Conservation (phyloP, 2,329 filamentous ascomycete genomes). For the Pseudogymnoascus sp. region DNA sequence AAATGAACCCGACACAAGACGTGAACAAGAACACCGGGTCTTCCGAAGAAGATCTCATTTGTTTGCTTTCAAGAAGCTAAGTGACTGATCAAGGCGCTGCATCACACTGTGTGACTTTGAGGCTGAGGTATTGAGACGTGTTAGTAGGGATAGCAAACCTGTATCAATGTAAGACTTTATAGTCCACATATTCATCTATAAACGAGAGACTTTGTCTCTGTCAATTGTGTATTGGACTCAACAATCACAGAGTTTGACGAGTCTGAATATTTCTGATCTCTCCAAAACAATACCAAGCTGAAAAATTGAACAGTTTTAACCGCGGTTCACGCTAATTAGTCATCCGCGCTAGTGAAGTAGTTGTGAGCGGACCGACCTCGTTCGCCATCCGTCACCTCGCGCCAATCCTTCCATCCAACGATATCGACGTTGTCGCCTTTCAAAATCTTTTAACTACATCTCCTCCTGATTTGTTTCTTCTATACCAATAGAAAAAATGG, state of each 20-base stretch:
- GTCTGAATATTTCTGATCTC: not conserved
- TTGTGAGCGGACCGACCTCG: not conserved
- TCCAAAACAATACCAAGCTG: not conserved
- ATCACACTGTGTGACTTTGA: constrained; percentile 4
- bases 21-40: constrained; percentile 37
- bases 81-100: constrained; percentile 36
- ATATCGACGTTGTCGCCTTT: not conserved
- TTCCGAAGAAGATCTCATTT: constrained; percentile 38
- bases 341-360: constrained; percentile 7
- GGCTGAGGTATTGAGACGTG: not conserved
- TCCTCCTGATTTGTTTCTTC: not conserved
- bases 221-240: not conserved
- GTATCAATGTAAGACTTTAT: not conserved
- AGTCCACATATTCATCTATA: not conserved
- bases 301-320: constrained; percentile 5
- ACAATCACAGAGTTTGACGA: not conserved
- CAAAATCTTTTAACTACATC: not conserved
- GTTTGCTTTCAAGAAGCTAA: constrained; percentile 33
- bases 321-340: not conserved
- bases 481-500: constrained; percentile 33
- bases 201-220: not conserved
- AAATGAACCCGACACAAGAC: constrained; percentile 39
- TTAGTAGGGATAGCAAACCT: constrained; percentile 3
- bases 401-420: constrained; percentile 1
- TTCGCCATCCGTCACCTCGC: constrained; percentile 6